Evolutionary conservation across 306 rosid species (phyloP).

Genomic region (Vigna unguiculata): DNA sequence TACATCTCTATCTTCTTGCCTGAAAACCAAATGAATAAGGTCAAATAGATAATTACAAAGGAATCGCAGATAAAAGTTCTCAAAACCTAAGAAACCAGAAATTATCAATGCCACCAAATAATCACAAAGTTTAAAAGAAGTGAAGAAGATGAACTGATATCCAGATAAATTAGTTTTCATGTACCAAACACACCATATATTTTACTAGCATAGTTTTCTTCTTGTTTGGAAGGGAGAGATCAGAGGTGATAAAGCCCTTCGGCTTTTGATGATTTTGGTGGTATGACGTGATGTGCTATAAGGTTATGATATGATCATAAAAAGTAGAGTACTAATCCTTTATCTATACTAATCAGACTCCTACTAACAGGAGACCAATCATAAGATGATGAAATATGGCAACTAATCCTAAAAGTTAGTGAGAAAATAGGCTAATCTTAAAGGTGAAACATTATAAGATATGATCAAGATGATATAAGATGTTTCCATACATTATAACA

Average conservation of each 20-base stretch:
- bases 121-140: conserved; percentile 24
- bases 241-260: conserved; percentile 5
- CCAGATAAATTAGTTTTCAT: conserved; percentile 28
- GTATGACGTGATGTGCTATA: background rate
- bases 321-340: background rate
- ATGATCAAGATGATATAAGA: background rate
- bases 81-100: conserved; percentile 39
- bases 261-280: background rate
- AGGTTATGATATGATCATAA: background rate
- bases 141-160: conserved; percentile 14
- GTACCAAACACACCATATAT: conserved; percentile 10
- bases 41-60: conserved; percentile 30
- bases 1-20: conserved; percentile 86
- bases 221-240: conserved; percentile 8
- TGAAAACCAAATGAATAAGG: conserved; percentile 54
- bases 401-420: background rate
- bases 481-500: background rate
- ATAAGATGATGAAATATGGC: background rate
- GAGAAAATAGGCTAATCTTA: background rate
- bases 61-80: conserved; percentile 33
- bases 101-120: conserved; percentile 32
- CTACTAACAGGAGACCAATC: background rate
- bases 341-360: background rate
- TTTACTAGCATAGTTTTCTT: background rate
- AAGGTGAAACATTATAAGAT: background rate